Base-by-base conservation (phyloP, 179 eudicot genomes). In the Beta lomatogona region DNA sequence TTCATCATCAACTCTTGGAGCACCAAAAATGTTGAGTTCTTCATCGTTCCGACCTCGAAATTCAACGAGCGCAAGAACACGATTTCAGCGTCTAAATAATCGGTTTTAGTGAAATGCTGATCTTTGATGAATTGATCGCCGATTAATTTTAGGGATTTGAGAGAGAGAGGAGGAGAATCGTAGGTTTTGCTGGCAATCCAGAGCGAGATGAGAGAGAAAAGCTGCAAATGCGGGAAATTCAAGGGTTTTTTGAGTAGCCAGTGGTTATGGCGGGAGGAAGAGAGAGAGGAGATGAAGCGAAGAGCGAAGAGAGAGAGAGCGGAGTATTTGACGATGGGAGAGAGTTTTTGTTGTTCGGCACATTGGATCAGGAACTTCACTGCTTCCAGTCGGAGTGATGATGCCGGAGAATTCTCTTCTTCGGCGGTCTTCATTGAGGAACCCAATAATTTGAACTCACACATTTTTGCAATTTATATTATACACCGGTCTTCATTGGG, bases 161-260 rank as follows among this genome's bases (percentile, higher is more conserved):
- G 90, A 6, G 88, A 73, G 58, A 93, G 55, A 54, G 88, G 88
- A 77, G 82, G 88, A 63, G 93, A 89, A 46, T 88, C 91, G 88
- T 93, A 91, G 80, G 87, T 87, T 95, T 95, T 92, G 86, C 90
- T 90, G 53, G 98, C 86, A 77, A 93, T 91, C 98, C 98, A 95
- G 83, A 95, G 83, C 19, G 97, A 88, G 66, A 89, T 77, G 77
- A 95, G 91, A 45, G 93, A 89, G 87, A 95, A 93, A 44, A 95
- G 90, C 77, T 95, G 97, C 67, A 93, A 86, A 69, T 90, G 93
- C 80, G 94, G 89, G 84, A 86, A 89, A 61, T 74, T 79, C 22
- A 89, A 31, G 5, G 97, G 97, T 54, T 82, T 85, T 50, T 76
- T 64, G 60, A 95, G 82, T 19, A 93, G 92, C 93, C 94, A 92